Evolutionary conservation across 1,139 yeast species (phyloP).

Genomic region (Kodamaea arcana): DNA sequence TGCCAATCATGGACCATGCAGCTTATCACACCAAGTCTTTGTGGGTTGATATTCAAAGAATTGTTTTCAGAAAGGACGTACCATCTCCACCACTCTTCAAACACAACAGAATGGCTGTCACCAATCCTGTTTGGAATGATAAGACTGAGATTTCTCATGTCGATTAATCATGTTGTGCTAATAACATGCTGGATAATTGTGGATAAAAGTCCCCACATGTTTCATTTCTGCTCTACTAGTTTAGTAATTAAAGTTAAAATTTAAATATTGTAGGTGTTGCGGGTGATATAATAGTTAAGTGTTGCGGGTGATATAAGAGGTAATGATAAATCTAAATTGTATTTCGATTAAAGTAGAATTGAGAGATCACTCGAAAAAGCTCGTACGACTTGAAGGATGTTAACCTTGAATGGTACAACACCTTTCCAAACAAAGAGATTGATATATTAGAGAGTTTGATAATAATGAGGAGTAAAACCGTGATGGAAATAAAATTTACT

Average conservation of each 20-base stretch:
- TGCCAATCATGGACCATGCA: slow-evolving; percentile 53
- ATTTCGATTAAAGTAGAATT: no score
- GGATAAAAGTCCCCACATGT: neutral
- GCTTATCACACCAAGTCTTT: slow-evolving; percentile 48
- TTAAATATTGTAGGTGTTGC: no score
- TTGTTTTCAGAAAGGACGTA: slow-evolving; percentile 39
- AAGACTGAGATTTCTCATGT: slow-evolving; percentile 49
- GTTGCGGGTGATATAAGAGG: no score
- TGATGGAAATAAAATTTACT: no score
- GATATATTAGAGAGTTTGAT: no score
- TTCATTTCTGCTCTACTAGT: slow-evolving; percentile 1
- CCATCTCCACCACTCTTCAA: slow-evolving; percentile 51
- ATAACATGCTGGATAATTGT: neutral
- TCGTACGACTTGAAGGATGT: no score
- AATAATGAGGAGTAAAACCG: no score
- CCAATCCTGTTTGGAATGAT: slow-evolving; percentile 58
- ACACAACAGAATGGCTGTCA: slow-evolving; percentile 56
- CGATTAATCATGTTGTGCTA: slow-evolving; percentile 19
- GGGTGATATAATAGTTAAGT: no score
- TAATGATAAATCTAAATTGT: no score
- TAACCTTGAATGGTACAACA: no score
- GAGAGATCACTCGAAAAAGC: no score
- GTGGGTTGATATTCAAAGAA: slow-evolving; percentile 41
- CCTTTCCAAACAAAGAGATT: no score
- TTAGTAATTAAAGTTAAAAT: neutral